phyloP scores from a whole-genome alignment of 805 yeast genomes.

The Wickerhamomyces silvicola region DNA sequence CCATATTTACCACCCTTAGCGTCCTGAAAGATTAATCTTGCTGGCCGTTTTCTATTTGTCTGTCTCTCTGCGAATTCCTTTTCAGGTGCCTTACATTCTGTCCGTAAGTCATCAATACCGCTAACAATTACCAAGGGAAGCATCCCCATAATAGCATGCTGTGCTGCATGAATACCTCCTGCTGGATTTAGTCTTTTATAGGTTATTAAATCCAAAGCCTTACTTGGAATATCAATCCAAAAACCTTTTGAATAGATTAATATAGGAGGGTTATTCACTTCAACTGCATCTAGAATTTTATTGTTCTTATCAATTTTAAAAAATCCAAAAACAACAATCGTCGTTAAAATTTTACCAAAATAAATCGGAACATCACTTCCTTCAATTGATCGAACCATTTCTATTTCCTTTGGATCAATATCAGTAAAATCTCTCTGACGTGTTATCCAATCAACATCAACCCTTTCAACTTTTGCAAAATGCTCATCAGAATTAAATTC shows the following conservation, averaged over 20 bases:
- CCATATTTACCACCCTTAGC: constrained; percentile 76
- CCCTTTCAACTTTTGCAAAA: constrained; percentile 80
- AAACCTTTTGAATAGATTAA: constrained; percentile 66
- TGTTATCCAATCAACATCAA: constrained; percentile 92
- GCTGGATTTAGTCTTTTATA: constrained; percentile 62
- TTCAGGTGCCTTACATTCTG: constrained; percentile 97
- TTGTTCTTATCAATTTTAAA: constrained; percentile 75
- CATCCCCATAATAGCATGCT: constrained; percentile 79
- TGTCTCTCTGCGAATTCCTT: constrained; percentile 84
- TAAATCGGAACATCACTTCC: constrained; percentile 54
- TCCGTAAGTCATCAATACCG: constrained; percentile 70
- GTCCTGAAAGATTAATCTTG: constrained; percentile 79
- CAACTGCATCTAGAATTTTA: constrained; percentile 87
- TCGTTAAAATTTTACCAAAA: constrained; percentile 68
- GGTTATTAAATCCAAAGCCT: constrained; percentile 53
- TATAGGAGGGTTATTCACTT: constrained; percentile 85
- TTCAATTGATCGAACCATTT: constrained; percentile 49
- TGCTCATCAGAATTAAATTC: constrained; percentile 77
- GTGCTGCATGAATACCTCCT: constrained; percentile 95
- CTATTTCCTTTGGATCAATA: constrained; percentile 78
- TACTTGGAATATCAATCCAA: constrained; percentile 81
- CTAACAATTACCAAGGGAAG: constrained; percentile 69
- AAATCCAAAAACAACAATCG: constrained; percentile 83
- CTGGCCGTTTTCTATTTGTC: constrained; percentile 72
- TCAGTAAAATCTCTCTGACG: constrained; percentile 89